A percentile compares a stretch with the other conserved stretches of the same genome.
phyloP scores from a whole-genome alignment of 768 basidiomycete species.

The Auriscalpium microsporum region DNA sequence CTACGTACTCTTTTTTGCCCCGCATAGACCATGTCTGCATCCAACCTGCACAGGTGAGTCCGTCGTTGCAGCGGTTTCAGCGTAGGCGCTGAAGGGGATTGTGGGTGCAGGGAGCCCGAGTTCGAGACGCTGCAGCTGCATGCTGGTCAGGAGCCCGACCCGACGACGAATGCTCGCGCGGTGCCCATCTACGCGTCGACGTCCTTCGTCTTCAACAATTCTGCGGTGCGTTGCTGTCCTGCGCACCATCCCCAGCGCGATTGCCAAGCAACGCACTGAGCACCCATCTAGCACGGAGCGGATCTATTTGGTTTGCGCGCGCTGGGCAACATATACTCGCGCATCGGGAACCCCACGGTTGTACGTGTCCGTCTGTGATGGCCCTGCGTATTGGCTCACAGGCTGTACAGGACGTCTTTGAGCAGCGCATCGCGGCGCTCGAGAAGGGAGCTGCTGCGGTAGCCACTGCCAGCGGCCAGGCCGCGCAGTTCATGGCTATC shows the following conservation, averaged over 20 bases:
- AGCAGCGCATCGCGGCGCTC: slow-evolving; percentile 70
- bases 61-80: too few relatives aligned
- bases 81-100: too few relatives aligned
- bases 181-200: slow-evolving; percentile 72
- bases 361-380: slow-evolving; percentile 28
- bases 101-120: slow-evolving; percentile 37
- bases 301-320: slow-evolving; percentile 61
- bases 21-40: too few relatives aligned
- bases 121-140: slow-evolving; percentile 79
- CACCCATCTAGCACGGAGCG: slow-evolving; percentile 47
- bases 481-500: slow-evolving; percentile 57
- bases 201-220: slow-evolving; percentile 66
- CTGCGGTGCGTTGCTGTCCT: slow-evolving; percentile 35
- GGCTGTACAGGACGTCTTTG: slow-evolving; percentile 57
- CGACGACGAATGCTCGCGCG: slow-evolving; percentile 63
- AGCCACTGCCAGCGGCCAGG: slow-evolving; percentile 65
- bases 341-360: slow-evolving; percentile 61
- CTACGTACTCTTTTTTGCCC: too few relatives aligned
- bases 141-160: slow-evolving; percentile 59
- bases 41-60: too few relatives aligned
- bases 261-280: too few relatives aligned
- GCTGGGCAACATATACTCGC: slow-evolving; percentile 55
- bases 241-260: not conserved
- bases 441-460: slow-evolving; percentile 75
- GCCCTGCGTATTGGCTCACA: not conserved